Conservation (phyloP, 148 eudicot genomes). For the Drosera capensis region DNA sequence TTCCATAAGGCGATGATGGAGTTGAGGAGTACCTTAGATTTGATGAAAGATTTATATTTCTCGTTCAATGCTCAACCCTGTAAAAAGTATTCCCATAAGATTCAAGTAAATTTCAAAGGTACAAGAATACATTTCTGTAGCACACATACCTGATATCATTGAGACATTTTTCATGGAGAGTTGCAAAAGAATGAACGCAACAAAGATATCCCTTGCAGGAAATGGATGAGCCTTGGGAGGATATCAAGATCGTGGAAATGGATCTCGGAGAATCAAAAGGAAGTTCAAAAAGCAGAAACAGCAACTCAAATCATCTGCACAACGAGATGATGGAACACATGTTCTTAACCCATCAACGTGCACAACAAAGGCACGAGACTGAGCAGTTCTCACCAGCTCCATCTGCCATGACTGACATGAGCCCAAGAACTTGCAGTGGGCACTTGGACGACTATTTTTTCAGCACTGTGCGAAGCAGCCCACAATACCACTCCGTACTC, state of each 20-base stretch:
- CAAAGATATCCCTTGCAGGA: too few species aligned
- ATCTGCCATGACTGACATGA: slow-evolving; percentile 49
- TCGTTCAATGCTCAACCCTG: too few species aligned
- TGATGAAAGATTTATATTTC: too few species aligned
- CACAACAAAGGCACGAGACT: slow-evolving; percentile 20
- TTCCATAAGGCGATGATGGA: too few species aligned
- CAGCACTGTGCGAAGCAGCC: slow-evolving; percentile 62
- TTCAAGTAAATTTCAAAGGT: too few species aligned
- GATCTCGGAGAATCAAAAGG: slow-evolving; percentile 45
- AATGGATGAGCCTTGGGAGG: slow-evolving; percentile 45
- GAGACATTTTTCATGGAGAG: not conserved
- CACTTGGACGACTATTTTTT: slow-evolving; percentile 64
- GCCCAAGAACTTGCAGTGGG: slow-evolving; percentile 59
- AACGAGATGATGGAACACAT: slow-evolving; percentile 28
- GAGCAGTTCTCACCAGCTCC: slow-evolving; percentile 52
- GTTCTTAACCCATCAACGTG: slow-evolving; percentile 22
- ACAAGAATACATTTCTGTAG: too few species aligned
- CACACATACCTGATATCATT: not conserved
- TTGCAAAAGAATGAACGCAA: too few species aligned
- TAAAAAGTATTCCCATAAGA: too few species aligned
- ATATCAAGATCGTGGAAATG: slow-evolving; percentile 88
- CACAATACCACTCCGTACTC: slow-evolving; percentile 39
- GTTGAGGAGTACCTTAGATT: too few species aligned
- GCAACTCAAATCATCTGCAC: slow-evolving; percentile 29
- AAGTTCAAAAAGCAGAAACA: slow-evolving; percentile 20